phyloP scores from a whole-genome alignment of 176 grass and related monocot species.

The Aegilops longissima region DNA sequence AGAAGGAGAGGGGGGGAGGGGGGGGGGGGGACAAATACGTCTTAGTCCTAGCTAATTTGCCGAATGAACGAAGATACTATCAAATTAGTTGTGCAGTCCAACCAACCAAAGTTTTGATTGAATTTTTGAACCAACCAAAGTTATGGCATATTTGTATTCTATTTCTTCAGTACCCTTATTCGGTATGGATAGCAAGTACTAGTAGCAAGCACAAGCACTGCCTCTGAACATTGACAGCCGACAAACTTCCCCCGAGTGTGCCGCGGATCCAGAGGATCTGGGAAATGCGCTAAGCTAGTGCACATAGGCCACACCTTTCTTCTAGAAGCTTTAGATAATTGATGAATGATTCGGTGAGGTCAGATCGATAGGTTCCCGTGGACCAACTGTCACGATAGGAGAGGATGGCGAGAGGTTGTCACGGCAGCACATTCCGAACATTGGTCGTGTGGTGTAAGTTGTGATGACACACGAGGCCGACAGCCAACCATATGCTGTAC shows the following conservation, averaged over 20 bases:
- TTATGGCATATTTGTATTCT: not conserved
- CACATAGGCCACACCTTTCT: not conserved
- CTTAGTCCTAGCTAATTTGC: not conserved
- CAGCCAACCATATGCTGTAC: not conserved
- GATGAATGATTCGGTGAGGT: not conserved
- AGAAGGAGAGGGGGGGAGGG: conserved; percentile 1
- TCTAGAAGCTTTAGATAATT: not conserved
- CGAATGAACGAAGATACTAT: not conserved
- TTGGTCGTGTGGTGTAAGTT: not conserved
- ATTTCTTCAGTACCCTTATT: not conserved
- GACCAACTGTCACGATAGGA: not conserved
- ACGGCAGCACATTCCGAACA: not conserved
- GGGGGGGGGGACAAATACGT: not conserved
- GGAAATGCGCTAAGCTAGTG: not conserved
- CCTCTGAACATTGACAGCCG: not conserved
- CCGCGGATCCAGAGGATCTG: not conserved
- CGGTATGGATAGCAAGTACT: not conserved
- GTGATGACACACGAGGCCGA: not conserved
- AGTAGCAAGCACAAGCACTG: not conserved
- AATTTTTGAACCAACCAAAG: too few relatives aligned
- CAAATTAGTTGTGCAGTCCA: not conserved
- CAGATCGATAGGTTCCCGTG: not conserved
- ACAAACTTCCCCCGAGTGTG: not conserved
- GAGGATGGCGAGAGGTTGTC: not conserved
- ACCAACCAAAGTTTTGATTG: not conserved